phyloP scores from a whole-genome alignment of 345 rosid species.

The Camelina laxa region DNA sequence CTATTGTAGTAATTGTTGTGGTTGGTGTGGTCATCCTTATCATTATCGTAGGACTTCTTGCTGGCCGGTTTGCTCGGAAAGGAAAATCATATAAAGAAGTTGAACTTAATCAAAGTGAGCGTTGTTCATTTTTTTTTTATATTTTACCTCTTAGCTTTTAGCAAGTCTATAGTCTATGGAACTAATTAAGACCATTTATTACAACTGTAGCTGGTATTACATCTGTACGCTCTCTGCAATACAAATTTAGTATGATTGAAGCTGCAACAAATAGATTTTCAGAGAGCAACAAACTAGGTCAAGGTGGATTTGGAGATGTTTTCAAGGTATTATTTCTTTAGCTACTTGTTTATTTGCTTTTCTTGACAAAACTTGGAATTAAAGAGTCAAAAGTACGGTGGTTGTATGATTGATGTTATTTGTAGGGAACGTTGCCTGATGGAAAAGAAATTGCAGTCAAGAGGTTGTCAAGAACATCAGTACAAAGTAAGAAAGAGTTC shows the following conservation, averaged over 20 bases:
- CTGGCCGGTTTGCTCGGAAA: not conserved
- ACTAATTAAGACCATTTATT: not conserved
- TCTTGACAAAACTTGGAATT: not conserved
- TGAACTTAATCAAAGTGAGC: slow-evolving; percentile 14
- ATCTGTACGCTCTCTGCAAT: slow-evolving; percentile 49
- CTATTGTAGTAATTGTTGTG: not conserved
- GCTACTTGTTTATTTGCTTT: not conserved
- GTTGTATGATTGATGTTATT: not conserved
- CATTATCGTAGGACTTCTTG: not conserved
- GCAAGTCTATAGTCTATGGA: not conserved
- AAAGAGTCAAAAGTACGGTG: not conserved
- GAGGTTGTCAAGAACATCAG: not conserved
- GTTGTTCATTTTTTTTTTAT: not conserved
- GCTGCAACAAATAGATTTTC: slow-evolving; percentile 54
- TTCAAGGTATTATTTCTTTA: slow-evolving; percentile 48
- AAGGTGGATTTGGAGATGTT: slow-evolving; percentile 68
- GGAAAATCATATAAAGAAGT: not conserved
- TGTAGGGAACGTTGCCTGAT: not conserved
- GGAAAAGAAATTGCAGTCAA: slow-evolving; percentile 4
- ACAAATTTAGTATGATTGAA: slow-evolving; percentile 45
- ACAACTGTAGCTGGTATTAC: slow-evolving; percentile 38
- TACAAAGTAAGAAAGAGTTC: not conserved
- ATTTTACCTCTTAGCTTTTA: not conserved
- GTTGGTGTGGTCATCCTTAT: not conserved
- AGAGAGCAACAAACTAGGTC: slow-evolving; percentile 49